A percentile compares a stretch with the other conserved stretches of the same genome.
These are phyloP conservation scores for Phytopythium mirpurense DNA, from an alignment of 352 stramenopile species.

Conservation along the genomic window DNA sequence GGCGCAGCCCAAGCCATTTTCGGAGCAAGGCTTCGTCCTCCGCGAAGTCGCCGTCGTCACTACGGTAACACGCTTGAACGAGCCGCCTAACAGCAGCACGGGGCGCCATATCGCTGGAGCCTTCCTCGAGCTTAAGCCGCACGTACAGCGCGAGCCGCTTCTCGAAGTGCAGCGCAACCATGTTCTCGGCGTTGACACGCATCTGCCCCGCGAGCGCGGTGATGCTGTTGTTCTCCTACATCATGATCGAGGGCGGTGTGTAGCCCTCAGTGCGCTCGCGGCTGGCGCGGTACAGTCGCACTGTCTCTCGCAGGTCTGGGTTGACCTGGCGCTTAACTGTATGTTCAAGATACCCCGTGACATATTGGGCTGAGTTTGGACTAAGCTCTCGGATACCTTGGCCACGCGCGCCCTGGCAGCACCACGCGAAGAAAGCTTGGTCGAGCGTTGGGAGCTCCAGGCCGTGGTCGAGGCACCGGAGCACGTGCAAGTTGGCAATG, in stretches of 20 bases:
- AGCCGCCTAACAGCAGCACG: background rate
- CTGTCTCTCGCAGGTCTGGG: constrained; percentile 4
- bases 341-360: background rate
- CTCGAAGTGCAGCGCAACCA: constrained; percentile 7
- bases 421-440: constrained; percentile 9
- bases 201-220: background rate
- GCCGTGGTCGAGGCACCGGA: constrained; percentile 9
- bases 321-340: background rate
- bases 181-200: constrained; percentile 6
- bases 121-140: constrained; percentile 1
- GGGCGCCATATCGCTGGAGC: background rate
- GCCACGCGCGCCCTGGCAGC: constrained; percentile 3
- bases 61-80: constrained; percentile 5
- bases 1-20: background rate
- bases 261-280: constrained; percentile 1
- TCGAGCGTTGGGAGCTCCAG: constrained; percentile 8
- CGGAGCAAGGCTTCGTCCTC: constrained; percentile 3
- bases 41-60: background rate
- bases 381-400: background rate
- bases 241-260: background rate
- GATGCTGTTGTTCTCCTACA: background rate
- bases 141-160: constrained; percentile 7
- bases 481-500: constrained; percentile 15
- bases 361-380: background rate
- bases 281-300: constrained; percentile 5